These are phyloP conservation scores for Epichloe coenophiala DNA, from an alignment of 2,329 filamentous ascomycete genomes.

Conservation along the genomic window DNA sequence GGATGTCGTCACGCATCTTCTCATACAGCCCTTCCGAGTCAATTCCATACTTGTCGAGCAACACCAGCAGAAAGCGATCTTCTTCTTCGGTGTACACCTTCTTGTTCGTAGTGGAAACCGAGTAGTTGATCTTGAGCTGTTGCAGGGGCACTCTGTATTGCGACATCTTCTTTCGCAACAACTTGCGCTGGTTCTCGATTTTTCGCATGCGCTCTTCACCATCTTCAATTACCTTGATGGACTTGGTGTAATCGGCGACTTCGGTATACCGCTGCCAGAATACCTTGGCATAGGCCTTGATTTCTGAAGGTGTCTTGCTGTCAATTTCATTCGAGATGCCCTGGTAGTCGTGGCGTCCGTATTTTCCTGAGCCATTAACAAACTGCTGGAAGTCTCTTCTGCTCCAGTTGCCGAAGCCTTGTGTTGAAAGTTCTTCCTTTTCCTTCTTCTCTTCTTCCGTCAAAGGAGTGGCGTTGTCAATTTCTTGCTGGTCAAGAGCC, in stretches of 20 bases:
- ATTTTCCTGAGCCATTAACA: slow-evolving; percentile 86
- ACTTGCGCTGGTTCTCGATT: slow-evolving; percentile 82
- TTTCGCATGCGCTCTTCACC: slow-evolving; percentile 83
- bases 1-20: slow-evolving; percentile 91
- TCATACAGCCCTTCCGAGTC: slow-evolving; percentile 87
- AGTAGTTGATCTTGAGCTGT: slow-evolving; percentile 98
- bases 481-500: slow-evolving; percentile 76
- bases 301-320: slow-evolving; percentile 72
- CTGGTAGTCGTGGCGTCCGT: slow-evolving; percentile 74
- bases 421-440: slow-evolving; percentile 66
- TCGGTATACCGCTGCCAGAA: slow-evolving; percentile 95
- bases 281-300: slow-evolving; percentile 82
- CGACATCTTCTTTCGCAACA: slow-evolving; percentile 88
- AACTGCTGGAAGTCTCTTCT: slow-evolving; percentile 97
- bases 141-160: slow-evolving; percentile 96
- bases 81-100: slow-evolving; percentile 99
- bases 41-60: slow-evolving; percentile 83
- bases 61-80: slow-evolving; percentile 85
- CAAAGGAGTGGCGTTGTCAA: slow-evolving; percentile 78
- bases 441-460: slow-evolving; percentile 82
- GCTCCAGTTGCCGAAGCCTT: slow-evolving; percentile 93
- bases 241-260: slow-evolving; percentile 78
- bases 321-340: slow-evolving; percentile 82
- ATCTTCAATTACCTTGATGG: slow-evolving; percentile 78
- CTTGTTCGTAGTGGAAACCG: slow-evolving; percentile 97